Evolutionary conservation across 768 basidiomycete genomes (phyloP), one percentile per base, ranked within the genome.

Genomic region (Russula vinacea): DNA sequence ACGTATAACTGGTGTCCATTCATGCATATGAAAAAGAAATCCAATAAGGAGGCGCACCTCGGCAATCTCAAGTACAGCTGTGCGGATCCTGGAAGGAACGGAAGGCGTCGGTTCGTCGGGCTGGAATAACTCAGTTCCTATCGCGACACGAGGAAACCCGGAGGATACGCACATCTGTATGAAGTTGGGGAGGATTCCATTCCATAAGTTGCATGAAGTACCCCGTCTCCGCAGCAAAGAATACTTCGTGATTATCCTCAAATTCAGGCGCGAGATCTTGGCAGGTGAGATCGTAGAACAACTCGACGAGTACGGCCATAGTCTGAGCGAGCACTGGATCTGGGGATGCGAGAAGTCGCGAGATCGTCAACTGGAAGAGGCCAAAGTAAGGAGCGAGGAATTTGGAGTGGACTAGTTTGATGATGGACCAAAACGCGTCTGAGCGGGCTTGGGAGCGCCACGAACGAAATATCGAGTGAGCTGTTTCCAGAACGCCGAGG

Each of bases 201-300:
- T 78, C 77, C 66, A 98, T 76, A 70, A 97, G 91, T 61, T 81
- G 83, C 64, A 92, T 84, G 72, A 98, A 89, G 78, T 85, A 86
- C 1, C 90, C 90, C 3, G 74, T 77, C 0, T 77, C 77, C 1
- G 85, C 78, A 4, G 81, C 86, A 74, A 98, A 97, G 74, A 96
- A 97, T 65, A 89, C 83, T 22, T 81, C 78, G 63, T 94, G 85
- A 32, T 85, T 79, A 71, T 98, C 97, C 73, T 99, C 97, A 70
- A 99, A 87, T 68, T 87, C 89, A 16, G 94, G 93, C 5, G 95
- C 97, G 19, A 98, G 80, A 76, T 99, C 97, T 68, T 98, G 96
- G 69, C 90, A 91, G 2, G 90, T 94, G 67, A 99, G 84, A 74
- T 98, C 97, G 71, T 94, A 89, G 78, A 89, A 98, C 29, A 98